These are phyloP conservation scores for Rubia tinctorum DNA, from an alignment of 305 asterid species.

Conservation along the genomic window DNA sequence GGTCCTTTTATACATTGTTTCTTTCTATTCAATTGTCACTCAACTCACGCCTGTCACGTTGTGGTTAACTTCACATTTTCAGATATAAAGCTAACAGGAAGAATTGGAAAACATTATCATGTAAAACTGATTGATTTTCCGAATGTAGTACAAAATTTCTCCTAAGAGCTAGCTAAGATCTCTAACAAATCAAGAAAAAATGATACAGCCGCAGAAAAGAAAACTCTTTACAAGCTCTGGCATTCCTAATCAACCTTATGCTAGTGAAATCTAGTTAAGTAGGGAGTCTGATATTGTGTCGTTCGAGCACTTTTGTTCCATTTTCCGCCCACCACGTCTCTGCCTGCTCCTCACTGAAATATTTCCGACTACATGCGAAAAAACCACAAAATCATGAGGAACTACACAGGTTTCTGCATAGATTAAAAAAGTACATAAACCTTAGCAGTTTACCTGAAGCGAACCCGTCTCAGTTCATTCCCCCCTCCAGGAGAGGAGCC, in stretches of 20 bases:
- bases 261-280: constrained; percentile 3
- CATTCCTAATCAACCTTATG: not conserved
- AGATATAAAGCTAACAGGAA: not conserved
- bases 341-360: constrained; percentile 75
- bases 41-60: not conserved
- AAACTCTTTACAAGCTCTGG: not conserved
- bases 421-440: not conserved
- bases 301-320: constrained; percentile 52
- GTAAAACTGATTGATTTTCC: constrained; percentile 1
- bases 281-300: constrained; percentile 43
- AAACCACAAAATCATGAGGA: constrained; percentile 7
- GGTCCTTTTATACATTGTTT: too few species aligned
- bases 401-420: not conserved
- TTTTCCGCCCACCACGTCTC: constrained; percentile 90
- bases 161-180: constrained; percentile 16
- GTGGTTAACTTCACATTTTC: too few species aligned
- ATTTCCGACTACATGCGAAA: constrained; percentile 53
- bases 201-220: not conserved
- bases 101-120: constrained; percentile 1
- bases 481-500: constrained; percentile 48
- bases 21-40: too few species aligned
- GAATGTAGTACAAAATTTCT: constrained; percentile 11
- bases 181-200: constrained; percentile 1
- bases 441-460: constrained; percentile 66
- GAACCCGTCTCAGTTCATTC: constrained; percentile 79